Base-by-base conservation (phyloP, 805 yeast species). In the Schizosaccharomyces japonicus region DNA sequence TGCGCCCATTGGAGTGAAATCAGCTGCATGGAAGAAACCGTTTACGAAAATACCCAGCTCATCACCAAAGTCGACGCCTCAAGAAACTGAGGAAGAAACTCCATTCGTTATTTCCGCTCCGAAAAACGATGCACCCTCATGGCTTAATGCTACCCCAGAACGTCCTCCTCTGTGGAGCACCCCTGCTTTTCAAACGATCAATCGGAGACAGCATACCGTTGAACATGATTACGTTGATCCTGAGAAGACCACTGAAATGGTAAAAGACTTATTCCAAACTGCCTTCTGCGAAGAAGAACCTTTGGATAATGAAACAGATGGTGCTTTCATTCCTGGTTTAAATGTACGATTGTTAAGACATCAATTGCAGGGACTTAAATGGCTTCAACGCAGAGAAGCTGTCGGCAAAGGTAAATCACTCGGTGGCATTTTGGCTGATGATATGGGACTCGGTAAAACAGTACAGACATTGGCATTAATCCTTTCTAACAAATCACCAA, bases 381-480 rank as follows among this genome's bases (percentile, higher is more conserved):
- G 36, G 36, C 19, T 45, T 4, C 10, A 31, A 7, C 10, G 17
- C 11, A n/a, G 47, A 5, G 47, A 45, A 31, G 30, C 17, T 11
- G 29, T 29, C 19, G 15, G 26, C n/a, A 30, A 40, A 23, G n/a
- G 17, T 17, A 13, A 29, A 23, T 7, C 28, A 3, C 25, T 11
- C 11, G 47, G 47, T 13, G 47, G 47, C 11, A 45, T 45, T 5
- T 27, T 45, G 15, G 47, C 47, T 10, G 47, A 45, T 45, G 47
- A 45, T 29, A 82, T 82, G 94, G 94, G 94, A 15, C 64, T 82
- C 13, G 94, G 94, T 47, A 82, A 82, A 56, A 82, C 94, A 0
- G 72, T 82, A 45, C 94, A 82, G 61, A 73, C 80, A 13, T 63
- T 75, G 39, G 78, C 90, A 0, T 62, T 82, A 39, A 71, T 80